Evolutionary conservation across 2,329 filamentous ascomycete genomes (phyloP).

Genomic region (Aspergillus pseudotamarii): DNA sequence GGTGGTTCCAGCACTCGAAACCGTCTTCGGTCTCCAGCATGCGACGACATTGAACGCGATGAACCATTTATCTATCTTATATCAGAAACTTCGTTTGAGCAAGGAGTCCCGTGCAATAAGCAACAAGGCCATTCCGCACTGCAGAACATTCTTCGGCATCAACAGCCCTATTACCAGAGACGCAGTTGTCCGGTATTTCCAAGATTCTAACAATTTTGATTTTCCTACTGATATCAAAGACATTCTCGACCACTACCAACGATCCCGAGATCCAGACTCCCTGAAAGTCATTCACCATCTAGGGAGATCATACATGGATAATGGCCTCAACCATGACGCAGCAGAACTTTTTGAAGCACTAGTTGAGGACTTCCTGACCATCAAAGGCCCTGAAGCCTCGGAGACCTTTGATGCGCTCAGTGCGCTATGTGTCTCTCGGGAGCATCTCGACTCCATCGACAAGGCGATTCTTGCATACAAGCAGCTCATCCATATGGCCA

Average conservation of each 20-base stretch:
- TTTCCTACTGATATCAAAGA: slow-evolving; percentile 31
- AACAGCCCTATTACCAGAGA: slow-evolving; percentile 28
- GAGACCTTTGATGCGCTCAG: slow-evolving; percentile 36
- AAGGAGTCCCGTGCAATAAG: slow-evolving; percentile 30
- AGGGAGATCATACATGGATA: slow-evolving; percentile 32
- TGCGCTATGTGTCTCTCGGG: slow-evolving; percentile 31
- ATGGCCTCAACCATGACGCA: slow-evolving; percentile 32
- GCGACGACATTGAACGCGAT: slow-evolving; percentile 33
- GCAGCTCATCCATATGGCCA: slow-evolving; percentile 31
- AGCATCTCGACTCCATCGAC: slow-evolving; percentile 32
- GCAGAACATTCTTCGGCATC: slow-evolving; percentile 29
- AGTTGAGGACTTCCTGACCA: slow-evolving; percentile 30
- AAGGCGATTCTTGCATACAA: slow-evolving; percentile 33
- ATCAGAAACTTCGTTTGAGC: slow-evolving; percentile 33
- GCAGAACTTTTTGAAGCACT: slow-evolving; percentile 29
- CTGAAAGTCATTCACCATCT: slow-evolving; percentile 32
- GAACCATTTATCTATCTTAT: slow-evolving; percentile 32
- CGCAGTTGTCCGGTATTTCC: slow-evolving; percentile 28
- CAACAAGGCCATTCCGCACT: slow-evolving; percentile 28
- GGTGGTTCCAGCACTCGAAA: slow-evolving; percentile 32
- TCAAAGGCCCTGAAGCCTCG: slow-evolving; percentile 27
- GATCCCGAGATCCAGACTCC: slow-evolving; percentile 25
- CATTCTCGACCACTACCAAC: slow-evolving; percentile 31
- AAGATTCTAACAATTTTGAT: slow-evolving; percentile 32
- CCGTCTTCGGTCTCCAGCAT: slow-evolving; percentile 33